A percentile compares a stretch with the other conserved stretches of the same genome.
Conservation (phyloP, 352 stramenopile genomes). For the Globisporangium paddicum region DNA sequence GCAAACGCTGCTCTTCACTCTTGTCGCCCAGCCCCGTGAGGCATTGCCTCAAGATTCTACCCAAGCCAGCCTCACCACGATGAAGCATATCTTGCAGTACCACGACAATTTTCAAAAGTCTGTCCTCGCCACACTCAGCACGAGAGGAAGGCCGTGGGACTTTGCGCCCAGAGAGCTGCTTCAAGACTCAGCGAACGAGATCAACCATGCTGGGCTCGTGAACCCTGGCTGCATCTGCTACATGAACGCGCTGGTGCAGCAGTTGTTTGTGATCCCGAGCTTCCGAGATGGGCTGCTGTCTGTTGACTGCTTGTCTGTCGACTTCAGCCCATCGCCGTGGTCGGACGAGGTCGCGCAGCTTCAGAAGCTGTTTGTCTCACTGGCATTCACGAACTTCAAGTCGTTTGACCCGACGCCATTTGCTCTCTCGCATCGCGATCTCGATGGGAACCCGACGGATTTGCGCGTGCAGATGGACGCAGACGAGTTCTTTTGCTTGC, state of each 20-base stretch:
- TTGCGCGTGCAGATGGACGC: slow-evolving; percentile 79
- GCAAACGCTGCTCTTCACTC: slow-evolving; percentile 7
- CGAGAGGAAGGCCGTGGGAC: slow-evolving; percentile 53
- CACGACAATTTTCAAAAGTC: slow-evolving; percentile 20
- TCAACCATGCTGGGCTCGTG: slow-evolving; percentile 82
- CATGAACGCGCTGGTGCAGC: slow-evolving; percentile 98
- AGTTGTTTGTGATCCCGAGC: slow-evolving; percentile 86
- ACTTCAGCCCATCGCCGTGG: slow-evolving; percentile 18
- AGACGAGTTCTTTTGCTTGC: slow-evolving; percentile 76
- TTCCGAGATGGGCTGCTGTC: slow-evolving; percentile 55
- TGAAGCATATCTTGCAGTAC: neutral
- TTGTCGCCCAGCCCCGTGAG: neutral
- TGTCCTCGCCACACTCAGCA: slow-evolving; percentile 23
- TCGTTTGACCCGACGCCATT: slow-evolving; percentile 63
- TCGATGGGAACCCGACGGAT: slow-evolving; percentile 71
- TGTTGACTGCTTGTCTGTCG: slow-evolving; percentile 20
- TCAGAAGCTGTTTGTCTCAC: slow-evolving; percentile 60
- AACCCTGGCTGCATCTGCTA: slow-evolving; percentile 99
- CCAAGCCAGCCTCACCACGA: neutral
- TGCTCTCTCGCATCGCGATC: slow-evolving; percentile 57
- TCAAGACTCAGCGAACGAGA: slow-evolving; percentile 17
- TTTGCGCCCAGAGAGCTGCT: slow-evolving; percentile 44
- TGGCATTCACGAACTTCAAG: slow-evolving; percentile 39
- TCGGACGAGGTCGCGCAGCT: slow-evolving; percentile 56
- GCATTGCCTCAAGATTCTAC: neutral